phyloP scores from a whole-genome alignment of 192 early-diverging fungal species.

The Gigaspora rosea region DNA sequence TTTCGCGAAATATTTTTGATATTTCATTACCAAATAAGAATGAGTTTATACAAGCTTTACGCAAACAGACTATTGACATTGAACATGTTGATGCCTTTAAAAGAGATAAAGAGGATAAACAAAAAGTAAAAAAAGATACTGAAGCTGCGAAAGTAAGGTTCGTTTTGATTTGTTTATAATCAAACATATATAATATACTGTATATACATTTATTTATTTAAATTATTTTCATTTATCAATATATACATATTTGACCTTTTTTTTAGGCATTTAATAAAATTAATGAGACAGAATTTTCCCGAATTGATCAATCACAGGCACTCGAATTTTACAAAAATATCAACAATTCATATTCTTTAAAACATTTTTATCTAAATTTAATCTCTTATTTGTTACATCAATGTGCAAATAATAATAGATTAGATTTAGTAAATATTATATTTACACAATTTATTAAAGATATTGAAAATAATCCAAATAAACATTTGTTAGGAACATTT shows the following conservation, averaged over 20 bases:
- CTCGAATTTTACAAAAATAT: constrained; percentile 22
- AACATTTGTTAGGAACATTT: not conserved
- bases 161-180: not conserved
- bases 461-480: not conserved
- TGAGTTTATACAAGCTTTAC: constrained; percentile 19
- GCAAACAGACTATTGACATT: not conserved
- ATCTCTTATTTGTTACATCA: constrained; percentile 18
- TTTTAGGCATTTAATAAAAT: constrained; percentile 17
- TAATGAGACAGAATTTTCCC: not conserved
- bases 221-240: not conserved
- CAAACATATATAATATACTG: not conserved
- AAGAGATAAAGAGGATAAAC: not conserved
- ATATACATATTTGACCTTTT: not conserved
- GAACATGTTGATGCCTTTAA: not conserved
- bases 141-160: constrained; percentile 31
- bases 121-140: not conserved
- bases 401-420: constrained; percentile 15
- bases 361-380: constrained; percentile 15
- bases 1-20: too few species aligned
- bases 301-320: not conserved
- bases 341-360: not conserved
- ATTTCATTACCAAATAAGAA: constrained; percentile 11
- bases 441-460: constrained; percentile 23
- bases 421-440: constrained; percentile 10
- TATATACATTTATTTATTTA: not conserved